These are phyloP conservation scores for Xylaria hypoxylon DNA, from an alignment of 2,329 filamentous ascomycete genomes.

Conservation along the genomic window DNA sequence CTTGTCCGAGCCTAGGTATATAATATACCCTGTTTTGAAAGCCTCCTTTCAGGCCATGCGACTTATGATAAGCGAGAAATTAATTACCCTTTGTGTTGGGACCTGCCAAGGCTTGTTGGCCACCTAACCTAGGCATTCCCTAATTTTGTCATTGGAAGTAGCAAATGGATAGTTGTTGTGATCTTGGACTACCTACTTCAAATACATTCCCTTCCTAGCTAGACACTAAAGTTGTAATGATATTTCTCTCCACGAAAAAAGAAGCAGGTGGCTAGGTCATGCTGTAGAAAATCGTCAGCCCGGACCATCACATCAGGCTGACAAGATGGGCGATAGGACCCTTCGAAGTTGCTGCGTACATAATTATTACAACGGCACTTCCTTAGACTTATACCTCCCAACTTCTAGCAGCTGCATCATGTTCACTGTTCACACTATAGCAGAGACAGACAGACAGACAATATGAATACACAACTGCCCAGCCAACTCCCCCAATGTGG, in stretches of 20 bases:
- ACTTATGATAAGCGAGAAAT: neutral
- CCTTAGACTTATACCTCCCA: neutral
- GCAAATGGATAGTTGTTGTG: no score
- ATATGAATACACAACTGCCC: conserved; percentile 8
- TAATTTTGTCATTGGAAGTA: neutral
- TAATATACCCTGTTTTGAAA: conserved; percentile 18
- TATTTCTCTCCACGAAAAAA: no score
- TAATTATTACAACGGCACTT: neutral
- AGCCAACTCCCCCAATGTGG: conserved; percentile 18
- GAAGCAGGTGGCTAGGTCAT: no score
- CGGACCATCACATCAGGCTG: neutral
- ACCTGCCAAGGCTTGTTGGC: no score
- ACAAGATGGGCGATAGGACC: neutral
- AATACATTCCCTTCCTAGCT: no score
- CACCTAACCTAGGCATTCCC: neutral
- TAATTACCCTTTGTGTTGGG: neutral
- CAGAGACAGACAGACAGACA: neutral
- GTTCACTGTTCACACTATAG: neutral
- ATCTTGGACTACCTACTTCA: no score
- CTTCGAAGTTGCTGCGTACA: neutral
- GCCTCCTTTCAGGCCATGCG: neutral
- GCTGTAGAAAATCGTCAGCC: neutral
- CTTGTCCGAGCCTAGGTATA: conserved; percentile 20
- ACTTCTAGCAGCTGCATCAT: neutral
- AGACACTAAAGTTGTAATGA: no score